Percentiles rank a stretch among this genome's conserved stretches.
Evolutionary conservation across 257 asterid genomes (phyloP).

Genomic region (Sherardia arvensis): DNA sequence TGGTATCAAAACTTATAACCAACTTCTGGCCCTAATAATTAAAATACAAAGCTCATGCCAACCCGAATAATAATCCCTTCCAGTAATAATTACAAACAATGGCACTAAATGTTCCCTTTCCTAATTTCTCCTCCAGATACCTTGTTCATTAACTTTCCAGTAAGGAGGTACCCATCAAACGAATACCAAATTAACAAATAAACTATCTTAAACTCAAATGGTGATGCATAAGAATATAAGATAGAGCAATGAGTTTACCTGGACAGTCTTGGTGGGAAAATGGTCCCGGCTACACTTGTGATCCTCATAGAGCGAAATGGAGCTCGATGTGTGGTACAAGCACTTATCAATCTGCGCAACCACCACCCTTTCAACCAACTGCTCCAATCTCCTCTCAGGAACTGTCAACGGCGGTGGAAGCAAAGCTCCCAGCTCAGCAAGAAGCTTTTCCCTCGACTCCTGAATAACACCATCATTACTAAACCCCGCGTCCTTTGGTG

Average conservation of each 20-base stretch:
- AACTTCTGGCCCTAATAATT: neutral
- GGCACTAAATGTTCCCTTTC: neutral
- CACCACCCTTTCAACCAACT: constrained; percentile 65
- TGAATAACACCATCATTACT: constrained; percentile 27
- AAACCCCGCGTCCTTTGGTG: constrained; percentile 34
- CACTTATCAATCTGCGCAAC: constrained; percentile 59
- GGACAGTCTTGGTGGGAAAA: constrained; percentile 70
- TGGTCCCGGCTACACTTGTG: constrained; percentile 62
- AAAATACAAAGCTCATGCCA: neutral
- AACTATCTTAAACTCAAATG: neutral
- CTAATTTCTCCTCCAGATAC: neutral
- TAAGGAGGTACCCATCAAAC: neutral
- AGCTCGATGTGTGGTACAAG: constrained; percentile 48
- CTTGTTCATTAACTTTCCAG: neutral
- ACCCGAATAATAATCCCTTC: neutral
- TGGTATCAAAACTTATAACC: neutral
- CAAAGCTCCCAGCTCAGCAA: constrained; percentile 44
- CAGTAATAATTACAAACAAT: neutral
- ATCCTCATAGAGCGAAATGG: constrained; percentile 60
- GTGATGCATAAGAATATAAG: neutral
- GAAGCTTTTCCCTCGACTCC: constrained; percentile 36
- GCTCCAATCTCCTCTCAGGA: constrained; percentile 80
- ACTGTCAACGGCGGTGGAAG: constrained; percentile 69
- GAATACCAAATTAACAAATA: neutral
- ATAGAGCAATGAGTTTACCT: constrained; percentile 42